Base-by-base conservation (phyloP, 129 eudicot genomes). In the Flaveria robusta region DNA sequence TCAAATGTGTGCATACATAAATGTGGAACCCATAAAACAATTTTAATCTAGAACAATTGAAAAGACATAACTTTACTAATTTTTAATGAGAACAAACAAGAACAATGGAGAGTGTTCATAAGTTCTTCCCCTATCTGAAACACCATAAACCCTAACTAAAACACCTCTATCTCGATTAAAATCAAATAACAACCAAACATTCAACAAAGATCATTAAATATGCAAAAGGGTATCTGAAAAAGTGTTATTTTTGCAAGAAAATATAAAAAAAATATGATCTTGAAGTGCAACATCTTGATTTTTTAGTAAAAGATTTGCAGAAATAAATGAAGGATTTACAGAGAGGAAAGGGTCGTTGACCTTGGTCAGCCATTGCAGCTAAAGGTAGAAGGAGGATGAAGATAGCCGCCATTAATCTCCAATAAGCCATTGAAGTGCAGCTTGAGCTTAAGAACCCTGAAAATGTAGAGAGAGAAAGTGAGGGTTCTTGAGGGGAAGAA, bases 321-420 rank as follows among this genome's bases (percentile, higher is more conserved):
- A 34, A 71, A 34, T 1, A 41, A 62, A 31, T 70, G 27, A 50
- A 79, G 62, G 56, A 23, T 49, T 62, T 9, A 27, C 37, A 63
- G 65, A 60, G 31, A 24, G 66, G 54, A 50, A 65, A 42, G 70
- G 37, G 66, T 39, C 1, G 66, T 74, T 68, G 54, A 88, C 93
- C 89, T 76, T 85, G 84, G 72, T 79, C 87, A 66, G 87, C 90
- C 71, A 79, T 79, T 75, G 67, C 74, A 70, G 82, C 85, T n/a
- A 79, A 45, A 68, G 80, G 71, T 23, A 79, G 85, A 79, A 82
- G 85, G 18, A 11, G 60, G 39, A 88, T 79, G 69, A 76, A 45
- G 20, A 81, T 19, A 22, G 47, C 64, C 74, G 75, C 83, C 86
- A 81, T 77, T 77, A 70, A 74, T 27, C 49, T 60, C 64, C 62